Conservation (phyloP, 352 stramenopile species). For the Elongisporangium anandrum region DNA sequence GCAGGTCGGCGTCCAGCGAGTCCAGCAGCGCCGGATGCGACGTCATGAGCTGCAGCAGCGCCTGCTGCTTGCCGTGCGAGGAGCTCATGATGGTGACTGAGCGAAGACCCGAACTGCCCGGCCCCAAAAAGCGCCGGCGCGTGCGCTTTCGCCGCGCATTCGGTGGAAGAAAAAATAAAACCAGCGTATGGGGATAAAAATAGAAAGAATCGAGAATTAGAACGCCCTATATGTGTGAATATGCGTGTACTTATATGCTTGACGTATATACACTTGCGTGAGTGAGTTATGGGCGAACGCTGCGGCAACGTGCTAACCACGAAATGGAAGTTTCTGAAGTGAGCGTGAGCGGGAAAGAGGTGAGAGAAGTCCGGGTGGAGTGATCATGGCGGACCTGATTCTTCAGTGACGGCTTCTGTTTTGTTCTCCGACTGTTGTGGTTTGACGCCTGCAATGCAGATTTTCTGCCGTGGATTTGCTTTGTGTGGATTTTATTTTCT, state of each 20-base stretch:
- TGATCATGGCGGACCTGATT: not conserved
- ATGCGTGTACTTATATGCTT: not conserved
- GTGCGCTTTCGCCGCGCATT: not conserved
- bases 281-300: not conserved
- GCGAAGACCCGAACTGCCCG: not conserved
- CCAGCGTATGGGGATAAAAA: not conserved
- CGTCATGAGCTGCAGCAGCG: constrained; percentile 40
- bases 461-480: not conserved
- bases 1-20: constrained; percentile 29
- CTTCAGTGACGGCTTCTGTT: not conserved
- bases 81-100: constrained; percentile 13
- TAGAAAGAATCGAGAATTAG: not conserved
- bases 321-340: not conserved
- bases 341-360: not conserved
- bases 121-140: not conserved
- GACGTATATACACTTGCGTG: not conserved
- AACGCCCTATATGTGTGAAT: not conserved
- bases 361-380: not conserved
- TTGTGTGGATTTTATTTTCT: not conserved
- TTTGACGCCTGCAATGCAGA: not conserved
- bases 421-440: not conserved
- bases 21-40: constrained; percentile 32
- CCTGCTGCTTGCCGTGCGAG: constrained; percentile 30
- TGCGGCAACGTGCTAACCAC: not conserved
- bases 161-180: not conserved